Conservation (phyloP, 2,329 filamentous ascomycete species). For the Sordariomycetes sp. region DNA sequence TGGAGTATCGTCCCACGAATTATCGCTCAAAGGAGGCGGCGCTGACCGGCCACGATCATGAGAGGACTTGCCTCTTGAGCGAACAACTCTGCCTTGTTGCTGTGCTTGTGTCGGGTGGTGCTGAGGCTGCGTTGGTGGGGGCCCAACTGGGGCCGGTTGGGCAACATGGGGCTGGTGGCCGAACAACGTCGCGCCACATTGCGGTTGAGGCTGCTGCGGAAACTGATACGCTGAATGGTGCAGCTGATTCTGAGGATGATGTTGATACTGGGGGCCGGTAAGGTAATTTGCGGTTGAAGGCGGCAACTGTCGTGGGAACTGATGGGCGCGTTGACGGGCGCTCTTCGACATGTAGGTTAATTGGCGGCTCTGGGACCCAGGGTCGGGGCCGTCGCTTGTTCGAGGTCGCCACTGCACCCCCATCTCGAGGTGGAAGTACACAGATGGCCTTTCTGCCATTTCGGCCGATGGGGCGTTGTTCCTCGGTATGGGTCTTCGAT, state of each 20-base stretch:
- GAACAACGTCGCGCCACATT: neutral
- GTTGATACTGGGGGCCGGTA: constrained; percentile 9
- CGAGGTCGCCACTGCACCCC: constrained; percentile 40
- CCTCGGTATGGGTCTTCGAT: too few relatives aligned
- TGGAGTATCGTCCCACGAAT: constrained; percentile 33
- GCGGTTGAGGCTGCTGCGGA: neutral
- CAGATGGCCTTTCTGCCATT: constrained; percentile 17
- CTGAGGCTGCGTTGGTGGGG: neutral
- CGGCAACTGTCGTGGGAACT: constrained; percentile 35
- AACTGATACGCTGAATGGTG: neutral
- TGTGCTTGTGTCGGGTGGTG: too few relatives aligned
- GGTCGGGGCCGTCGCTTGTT: constrained; percentile 19
- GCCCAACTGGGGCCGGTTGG: neutral
- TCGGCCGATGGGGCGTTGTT: neutral
- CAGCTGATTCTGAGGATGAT: neutral
- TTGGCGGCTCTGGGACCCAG: constrained; percentile 31
- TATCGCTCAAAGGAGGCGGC: constrained; percentile 36
- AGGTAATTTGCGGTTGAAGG: constrained; percentile 36
- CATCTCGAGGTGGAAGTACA: constrained; percentile 43
- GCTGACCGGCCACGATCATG: constrained; percentile 39
- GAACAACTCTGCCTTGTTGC: too few relatives aligned
- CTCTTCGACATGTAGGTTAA: constrained; percentile 37
- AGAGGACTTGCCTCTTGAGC: constrained; percentile 15
- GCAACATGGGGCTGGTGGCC: neutral
- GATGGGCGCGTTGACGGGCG: constrained; percentile 28